phyloP scores from a whole-genome alignment of 306 rosid genomes.

The Malus sylvestris region DNA sequence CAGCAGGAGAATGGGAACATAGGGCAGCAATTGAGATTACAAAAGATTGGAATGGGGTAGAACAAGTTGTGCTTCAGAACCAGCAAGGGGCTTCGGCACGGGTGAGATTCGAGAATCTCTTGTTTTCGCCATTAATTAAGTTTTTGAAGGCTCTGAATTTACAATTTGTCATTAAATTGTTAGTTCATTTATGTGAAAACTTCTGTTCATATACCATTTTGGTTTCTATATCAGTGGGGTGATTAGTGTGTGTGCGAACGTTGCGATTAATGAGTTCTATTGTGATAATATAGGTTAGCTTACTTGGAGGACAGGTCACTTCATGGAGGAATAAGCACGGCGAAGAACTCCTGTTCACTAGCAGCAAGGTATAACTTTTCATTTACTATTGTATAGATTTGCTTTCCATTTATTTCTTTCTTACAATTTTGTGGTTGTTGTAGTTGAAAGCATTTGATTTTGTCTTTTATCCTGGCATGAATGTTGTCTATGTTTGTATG shows the following conservation, averaged over 20 bases:
- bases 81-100: conserved; percentile 65
- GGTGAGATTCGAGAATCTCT: conserved; percentile 40
- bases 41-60: conserved; percentile 74
- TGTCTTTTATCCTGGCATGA: neutral
- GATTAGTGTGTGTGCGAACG: neutral
- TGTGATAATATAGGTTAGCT: conserved; percentile 62
- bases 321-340: conserved; percentile 86
- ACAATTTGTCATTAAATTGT: neutral
- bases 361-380: conserved; percentile 60
- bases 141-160: conserved; percentile 6
- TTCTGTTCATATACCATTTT: neutral
- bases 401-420: neutral
- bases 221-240: conserved; percentile 8
- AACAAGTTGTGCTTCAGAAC: conserved; percentile 61
- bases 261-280: conserved; percentile 13
- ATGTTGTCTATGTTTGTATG: no score
- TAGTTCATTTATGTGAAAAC: conserved; percentile 2
- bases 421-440: neutral
- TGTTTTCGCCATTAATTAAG: neutral
- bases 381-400: neutral
- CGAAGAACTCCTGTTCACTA: conserved; percentile 87
- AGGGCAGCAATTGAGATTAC: conserved; percentile 63
- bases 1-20: conserved; percentile 73
- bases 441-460: neutral
- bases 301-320: conserved; percentile 85